Base-by-base conservation (phyloP, 129 eudicot species). In the Glebionis coronaria region DNA sequence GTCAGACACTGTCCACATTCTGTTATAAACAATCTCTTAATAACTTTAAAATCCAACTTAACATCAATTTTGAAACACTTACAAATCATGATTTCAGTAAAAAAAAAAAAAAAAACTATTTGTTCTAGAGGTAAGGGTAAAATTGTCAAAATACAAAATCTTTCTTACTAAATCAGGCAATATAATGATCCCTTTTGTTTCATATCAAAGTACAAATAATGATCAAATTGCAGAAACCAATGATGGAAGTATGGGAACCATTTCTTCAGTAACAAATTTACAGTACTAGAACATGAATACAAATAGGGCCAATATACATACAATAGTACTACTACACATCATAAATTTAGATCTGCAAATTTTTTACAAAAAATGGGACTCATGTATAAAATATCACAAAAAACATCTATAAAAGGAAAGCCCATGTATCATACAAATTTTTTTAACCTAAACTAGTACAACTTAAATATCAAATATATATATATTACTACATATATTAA, bases 1-100 rank as follows among this genome's bases (percentile, higher is more conserved):
- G 73, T 87, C 95, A 29, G 95, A 82, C 54, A 71, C 74, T 19
- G 80, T 38, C 97, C 95, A 87, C 83, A 81, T 81, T 77, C 97
- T 91, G 92, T 35, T 35, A 35, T 67, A 58, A 61, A 70, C 78
- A 76, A 63, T 68, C 28, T 25, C 21, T 59, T 53, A 14, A 61
- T 52, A 58, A 61, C 44, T 76, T 60, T 52, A 72, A 58, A 72
- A 50, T 77, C 58, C 44, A 64, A n/a, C n/a, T n/a, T n/a, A n/a
- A 65, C 27, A 63, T 62, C 63, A 29, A 50, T 25, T 40, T 56
- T 11, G 52, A 60, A 59, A 10, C 21, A 49, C 21, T 47, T 56
- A 2, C 28, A 3, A 50, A 18, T 57, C 67, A 57, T 15, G 45
- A 52, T 31, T 61, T 61, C 68, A 57, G 12, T 57, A 9, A 58